Evolutionary conservation across 352 stramenopile genomes (phyloP).

Genomic region (Blastocystis sp.): DNA sequence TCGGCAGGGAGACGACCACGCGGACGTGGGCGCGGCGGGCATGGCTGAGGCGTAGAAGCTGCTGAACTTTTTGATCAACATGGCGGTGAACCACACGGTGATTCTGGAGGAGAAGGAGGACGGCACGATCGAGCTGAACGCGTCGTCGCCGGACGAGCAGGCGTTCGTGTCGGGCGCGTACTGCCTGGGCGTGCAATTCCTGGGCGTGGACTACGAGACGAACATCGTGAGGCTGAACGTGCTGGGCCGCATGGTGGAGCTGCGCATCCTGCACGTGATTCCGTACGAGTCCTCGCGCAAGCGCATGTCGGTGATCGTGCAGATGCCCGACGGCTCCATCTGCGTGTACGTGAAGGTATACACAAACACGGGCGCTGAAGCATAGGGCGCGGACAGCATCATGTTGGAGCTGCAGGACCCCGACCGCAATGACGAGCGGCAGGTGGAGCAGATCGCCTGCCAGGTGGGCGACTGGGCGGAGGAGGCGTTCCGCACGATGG

Average conservation of each 20-base stretch:
- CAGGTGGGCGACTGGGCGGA: constrained; percentile 82
- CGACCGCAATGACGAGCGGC: constrained; percentile 72
- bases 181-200: constrained; percentile 81
- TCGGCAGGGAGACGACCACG: constrained; percentile 77
- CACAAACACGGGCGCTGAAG: no score
- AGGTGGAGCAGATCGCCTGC: constrained; percentile 75
- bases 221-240: constrained; percentile 70
- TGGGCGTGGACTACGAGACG: constrained; percentile 74
- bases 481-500: constrained; percentile 82
- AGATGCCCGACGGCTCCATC: constrained; percentile 72
- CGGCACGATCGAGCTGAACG: constrained; percentile 80
- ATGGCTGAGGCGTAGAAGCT: constrained; percentile 31
- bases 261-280: constrained; percentile 82
- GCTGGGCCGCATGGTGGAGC: constrained; percentile 19
- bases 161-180: constrained; percentile 84
- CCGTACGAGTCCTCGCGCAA: constrained; percentile 88
- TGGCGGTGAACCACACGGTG: constrained; percentile 90
- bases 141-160: constrained; percentile 86
- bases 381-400: constrained; percentile 80
- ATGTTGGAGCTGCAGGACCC: constrained; percentile 78
- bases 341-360: constrained; percentile 72
- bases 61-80: constrained; percentile 79
- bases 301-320: constrained; percentile 86
- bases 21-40: constrained; percentile 75
- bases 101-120: constrained; percentile 89